Evolutionary conservation across 176 grass and related monocot species (phyloP).

Genomic region (Cenchrus americanus): DNA sequence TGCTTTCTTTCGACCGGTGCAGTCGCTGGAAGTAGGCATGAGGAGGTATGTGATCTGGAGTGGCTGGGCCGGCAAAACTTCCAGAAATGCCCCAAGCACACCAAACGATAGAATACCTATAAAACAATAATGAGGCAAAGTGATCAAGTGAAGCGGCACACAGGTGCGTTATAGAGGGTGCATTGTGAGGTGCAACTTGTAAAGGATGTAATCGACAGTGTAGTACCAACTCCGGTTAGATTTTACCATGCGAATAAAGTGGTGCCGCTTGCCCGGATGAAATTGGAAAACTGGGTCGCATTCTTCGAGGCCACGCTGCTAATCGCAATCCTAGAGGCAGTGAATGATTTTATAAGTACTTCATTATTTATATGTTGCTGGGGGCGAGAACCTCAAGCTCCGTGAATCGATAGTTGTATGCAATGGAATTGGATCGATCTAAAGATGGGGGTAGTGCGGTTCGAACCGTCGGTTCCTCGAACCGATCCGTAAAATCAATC

Average conservation of each 20-base stretch:
- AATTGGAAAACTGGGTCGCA: background rate
- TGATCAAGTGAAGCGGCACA: background rate
- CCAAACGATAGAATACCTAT: conserved; percentile 33
- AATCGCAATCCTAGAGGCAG: too few species aligned
- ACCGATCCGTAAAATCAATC: too few species aligned
- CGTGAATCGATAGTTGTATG: too few species aligned
- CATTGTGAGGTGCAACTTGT: conserved; percentile 31
- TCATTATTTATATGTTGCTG: too few species aligned
- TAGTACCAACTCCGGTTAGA: background rate
- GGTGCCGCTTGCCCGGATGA: conserved; percentile 8
- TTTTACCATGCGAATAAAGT: conserved; percentile 35
- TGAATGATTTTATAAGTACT: too few species aligned
- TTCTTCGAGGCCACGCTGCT: too few species aligned
- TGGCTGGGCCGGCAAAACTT: background rate
- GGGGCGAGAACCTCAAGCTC: too few species aligned
- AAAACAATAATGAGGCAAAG: conserved; percentile 27
- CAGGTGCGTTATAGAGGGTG: conserved; percentile 20
- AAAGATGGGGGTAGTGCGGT: too few species aligned
- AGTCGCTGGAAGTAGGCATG: conserved; percentile 19
- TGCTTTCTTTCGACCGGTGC: background rate
- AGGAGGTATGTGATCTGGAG: background rate
- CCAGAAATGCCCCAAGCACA: background rate
- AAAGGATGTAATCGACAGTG: conserved; percentile 20
- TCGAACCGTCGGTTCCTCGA: too few species aligned
- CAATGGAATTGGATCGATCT: too few species aligned